These are phyloP conservation scores for Pichia phayaonensis DNA, from an alignment of 805 yeast species.

Conservation along the genomic window DNA sequence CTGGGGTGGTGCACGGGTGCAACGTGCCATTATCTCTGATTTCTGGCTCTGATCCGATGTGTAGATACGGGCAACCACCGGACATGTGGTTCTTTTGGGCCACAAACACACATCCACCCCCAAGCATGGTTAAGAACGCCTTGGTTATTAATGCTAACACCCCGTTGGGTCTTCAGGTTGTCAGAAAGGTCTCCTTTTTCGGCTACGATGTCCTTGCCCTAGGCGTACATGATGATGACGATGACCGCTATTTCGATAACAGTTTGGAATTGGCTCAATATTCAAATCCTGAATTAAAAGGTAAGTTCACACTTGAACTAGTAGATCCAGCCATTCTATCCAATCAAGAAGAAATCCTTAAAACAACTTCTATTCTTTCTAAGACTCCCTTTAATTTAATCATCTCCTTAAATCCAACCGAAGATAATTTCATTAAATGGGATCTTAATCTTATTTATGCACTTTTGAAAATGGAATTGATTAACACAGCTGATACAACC, in stretches of 20 bases:
- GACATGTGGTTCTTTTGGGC: background rate
- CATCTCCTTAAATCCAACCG: constrained; percentile 6
- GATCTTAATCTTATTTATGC: constrained; percentile 5
- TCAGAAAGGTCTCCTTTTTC: background rate
- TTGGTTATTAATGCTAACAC: constrained; percentile 4
- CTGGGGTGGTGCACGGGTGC: background rate
- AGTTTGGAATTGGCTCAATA: background rate
- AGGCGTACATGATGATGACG: background rate
- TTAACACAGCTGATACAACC: background rate
- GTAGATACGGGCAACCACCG: background rate
- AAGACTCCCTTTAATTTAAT: constrained; percentile 1
- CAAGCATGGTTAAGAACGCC: background rate
- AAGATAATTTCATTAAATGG: constrained; percentile 3
- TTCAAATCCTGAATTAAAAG: constrained; percentile 9
- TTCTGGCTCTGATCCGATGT: background rate
- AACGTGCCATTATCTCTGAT: background rate
- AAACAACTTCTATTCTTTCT: background rate
- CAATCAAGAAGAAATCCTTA: background rate
- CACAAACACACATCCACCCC: background rate
- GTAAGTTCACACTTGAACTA: background rate
- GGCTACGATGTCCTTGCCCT: constrained; percentile 2
- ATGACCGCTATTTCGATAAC: background rate
- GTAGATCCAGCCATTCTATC: background rate
- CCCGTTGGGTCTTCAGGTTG: background rate
- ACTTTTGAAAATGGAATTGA: background rate